Evolutionary conservation across 2,329 filamentous ascomycete genomes (phyloP).

Genomic region (Juglanconis oblonga): DNA sequence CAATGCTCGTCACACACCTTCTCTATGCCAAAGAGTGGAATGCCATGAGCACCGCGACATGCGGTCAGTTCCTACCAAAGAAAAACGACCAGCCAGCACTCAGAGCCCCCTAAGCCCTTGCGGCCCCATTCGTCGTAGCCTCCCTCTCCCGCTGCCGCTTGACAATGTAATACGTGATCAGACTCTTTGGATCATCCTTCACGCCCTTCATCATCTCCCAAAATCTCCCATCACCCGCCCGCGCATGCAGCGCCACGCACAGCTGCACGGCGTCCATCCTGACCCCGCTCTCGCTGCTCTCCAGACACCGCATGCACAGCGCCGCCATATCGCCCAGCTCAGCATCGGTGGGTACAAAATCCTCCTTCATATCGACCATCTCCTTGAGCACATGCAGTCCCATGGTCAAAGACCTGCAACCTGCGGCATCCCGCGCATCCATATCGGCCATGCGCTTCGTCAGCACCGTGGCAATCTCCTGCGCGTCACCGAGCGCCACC

Average conservation of each 20-base stretch:
- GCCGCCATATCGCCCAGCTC: slow-evolving; percentile 51
- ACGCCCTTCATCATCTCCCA: slow-evolving; percentile 65
- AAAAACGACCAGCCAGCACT: neutral
- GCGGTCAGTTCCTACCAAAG: neutral
- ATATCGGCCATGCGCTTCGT: slow-evolving; percentile 45
- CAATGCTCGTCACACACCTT: neutral
- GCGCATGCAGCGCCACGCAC: slow-evolving; percentile 68
- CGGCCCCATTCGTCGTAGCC: neutral
- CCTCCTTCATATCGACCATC: slow-evolving; percentile 48
- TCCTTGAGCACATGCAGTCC: slow-evolving; percentile 61
- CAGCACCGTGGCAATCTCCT: slow-evolving; percentile 57
- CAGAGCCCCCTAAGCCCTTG: slow-evolving; percentile 7
- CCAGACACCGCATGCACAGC: slow-evolving; percentile 55
- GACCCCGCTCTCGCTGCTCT: slow-evolving; percentile 59
- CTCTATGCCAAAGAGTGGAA: neutral
- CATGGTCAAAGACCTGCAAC: slow-evolving; percentile 56
- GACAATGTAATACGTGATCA: slow-evolving; percentile 80
- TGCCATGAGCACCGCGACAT: neutral
- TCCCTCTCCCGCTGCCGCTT: slow-evolving; percentile 58
- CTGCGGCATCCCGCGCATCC: slow-evolving; percentile 41
- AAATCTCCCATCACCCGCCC: slow-evolving; percentile 59
- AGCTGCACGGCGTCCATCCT: slow-evolving; percentile 76
- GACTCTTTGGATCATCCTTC: slow-evolving; percentile 69
- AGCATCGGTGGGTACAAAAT: slow-evolving; percentile 47
- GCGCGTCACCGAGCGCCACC: slow-evolving; percentile 60